Evolutionary conservation across 2,329 filamentous ascomycete genomes (phyloP), one percentile per base, ranked within the genome.

Genomic region (Exserohilum turcica): DNA sequence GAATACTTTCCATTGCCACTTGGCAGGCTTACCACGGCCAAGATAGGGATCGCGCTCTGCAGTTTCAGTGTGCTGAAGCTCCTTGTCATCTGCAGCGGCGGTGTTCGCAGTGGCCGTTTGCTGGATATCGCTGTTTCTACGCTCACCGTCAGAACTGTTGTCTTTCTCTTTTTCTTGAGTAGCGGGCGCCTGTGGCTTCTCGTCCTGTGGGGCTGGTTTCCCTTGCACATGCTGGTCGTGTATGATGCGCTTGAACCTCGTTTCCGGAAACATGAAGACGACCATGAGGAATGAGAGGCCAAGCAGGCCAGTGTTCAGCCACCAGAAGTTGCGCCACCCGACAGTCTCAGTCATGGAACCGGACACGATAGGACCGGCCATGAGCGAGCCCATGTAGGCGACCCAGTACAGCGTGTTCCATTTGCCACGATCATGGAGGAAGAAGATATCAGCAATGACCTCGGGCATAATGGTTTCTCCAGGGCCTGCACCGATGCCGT

Each of bases 301-400:
- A 2, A 85, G 70, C 1, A 87, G 44, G 1, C 67, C 85, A 2
- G 83, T 81, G 57, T 87, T 86, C 57, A 88, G 75, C 85, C 85
- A 88, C 82, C 84, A 88, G 68, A 88, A 88, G 63, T 75, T 84
- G 21, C 83, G 76, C 82, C 83, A 86, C 42, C 84, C 84, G 3
- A 81, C 67, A 31, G 82, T 78, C 37, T 82, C 74, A 1, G 84
- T 79, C 84, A 88, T 88, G 0, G 82, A 73, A 1, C 86, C 86
- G 1, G 83, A 76, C 42, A 86, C 78, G 52, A 86, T 86, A 2
- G 82, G 82, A 56, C 59, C 69, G 57, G 80, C 79, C 83, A 85
- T 86, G 19, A 87, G 73, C 9, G 81, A 80, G 2, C 83, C 84
- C 76, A 87, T 86, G 67, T 87, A 87, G 10, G 81, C 76, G 0